These are phyloP conservation scores for Bonia amplexicaulis DNA, from an alignment of 176 grass and related monocot genomes.

Conservation along the genomic window DNA sequence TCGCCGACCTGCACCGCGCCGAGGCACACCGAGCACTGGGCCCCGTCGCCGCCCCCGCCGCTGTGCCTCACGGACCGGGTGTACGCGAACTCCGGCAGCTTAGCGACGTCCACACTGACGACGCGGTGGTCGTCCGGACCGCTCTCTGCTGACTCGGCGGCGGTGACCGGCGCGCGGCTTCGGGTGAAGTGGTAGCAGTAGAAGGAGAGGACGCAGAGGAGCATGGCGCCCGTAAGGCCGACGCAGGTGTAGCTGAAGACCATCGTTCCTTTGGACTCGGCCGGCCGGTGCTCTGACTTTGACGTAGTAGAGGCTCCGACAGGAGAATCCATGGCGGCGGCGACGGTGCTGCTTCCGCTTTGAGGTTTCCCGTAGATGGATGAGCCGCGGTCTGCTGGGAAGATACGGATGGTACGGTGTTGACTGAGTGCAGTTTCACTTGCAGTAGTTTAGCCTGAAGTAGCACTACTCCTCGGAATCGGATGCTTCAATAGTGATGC, in stretches of 20 bases:
- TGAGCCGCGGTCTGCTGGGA: not conserved
- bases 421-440: not conserved
- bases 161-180: conserved; percentile 13
- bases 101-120: conserved; percentile 23
- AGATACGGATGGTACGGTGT: not conserved
- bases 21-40: conserved; percentile 47
- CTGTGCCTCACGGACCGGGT: conserved; percentile 4
- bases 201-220: conserved; percentile 23
- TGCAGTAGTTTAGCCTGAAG: not conserved
- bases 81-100: conserved; percentile 37
- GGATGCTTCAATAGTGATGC: not conserved
- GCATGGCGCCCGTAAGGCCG: conserved; percentile 7
- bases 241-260: conserved; percentile 45
- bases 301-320: not conserved
- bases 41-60: not conserved
- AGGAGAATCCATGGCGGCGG: conserved; percentile 12
- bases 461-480: not conserved
- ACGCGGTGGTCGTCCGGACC: not conserved
- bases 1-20: conserved; percentile 28
- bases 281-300: not conserved
- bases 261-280: not conserved
- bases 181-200: conserved; percentile 9
- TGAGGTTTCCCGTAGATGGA: not conserved
- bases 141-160: not conserved
- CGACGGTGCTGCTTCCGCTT: not conserved